These are phyloP conservation scores for Lentinula lateritia DNA, from an alignment of 768 basidiomycete species.

Conservation along the genomic window DNA sequence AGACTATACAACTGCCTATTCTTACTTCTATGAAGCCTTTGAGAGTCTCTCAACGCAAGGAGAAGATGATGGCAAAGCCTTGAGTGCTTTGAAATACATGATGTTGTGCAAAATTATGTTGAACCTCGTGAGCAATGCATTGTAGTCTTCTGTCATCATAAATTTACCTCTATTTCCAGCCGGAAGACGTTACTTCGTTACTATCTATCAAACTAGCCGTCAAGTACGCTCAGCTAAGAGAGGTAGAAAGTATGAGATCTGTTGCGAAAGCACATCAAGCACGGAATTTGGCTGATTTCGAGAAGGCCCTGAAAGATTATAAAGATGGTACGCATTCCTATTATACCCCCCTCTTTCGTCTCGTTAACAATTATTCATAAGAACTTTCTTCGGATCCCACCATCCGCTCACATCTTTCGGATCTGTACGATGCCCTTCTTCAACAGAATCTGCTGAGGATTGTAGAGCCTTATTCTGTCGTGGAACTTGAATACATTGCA, in stretches of 20 bases:
- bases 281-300: conserved; percentile 84
- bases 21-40: conserved; percentile 96
- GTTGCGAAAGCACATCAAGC: conserved; percentile 93
- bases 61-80: conserved; percentile 58
- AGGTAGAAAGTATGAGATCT: conserved; percentile 94
- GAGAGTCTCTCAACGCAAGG: conserved; percentile 82
- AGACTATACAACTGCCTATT: conserved; percentile 95
- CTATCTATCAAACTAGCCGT: conserved; percentile 82
- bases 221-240: conserved; percentile 81
- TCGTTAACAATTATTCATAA: conserved; percentile 21
- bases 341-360: background rate
- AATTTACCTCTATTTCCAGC: conserved; percentile 37
- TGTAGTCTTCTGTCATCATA: background rate
- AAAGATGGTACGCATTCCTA: conserved; percentile 51
- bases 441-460: conserved; percentile 94
- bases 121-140: conserved; percentile 60
- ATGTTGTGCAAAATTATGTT: conserved; percentile 98
- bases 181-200: conserved; percentile 89
- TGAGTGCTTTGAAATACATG: conserved; percentile 95
- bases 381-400: conserved; percentile 95
- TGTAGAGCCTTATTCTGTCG: conserved; percentile 91
- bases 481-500: conserved; percentile 90
- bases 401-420: conserved; percentile 90
- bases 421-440: conserved; percentile 91
- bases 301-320: conserved; percentile 82